These are phyloP conservation scores for Pleurotus salmoneostramineus DNA, from an alignment of 768 basidiomycete species.

Conservation along the genomic window DNA sequence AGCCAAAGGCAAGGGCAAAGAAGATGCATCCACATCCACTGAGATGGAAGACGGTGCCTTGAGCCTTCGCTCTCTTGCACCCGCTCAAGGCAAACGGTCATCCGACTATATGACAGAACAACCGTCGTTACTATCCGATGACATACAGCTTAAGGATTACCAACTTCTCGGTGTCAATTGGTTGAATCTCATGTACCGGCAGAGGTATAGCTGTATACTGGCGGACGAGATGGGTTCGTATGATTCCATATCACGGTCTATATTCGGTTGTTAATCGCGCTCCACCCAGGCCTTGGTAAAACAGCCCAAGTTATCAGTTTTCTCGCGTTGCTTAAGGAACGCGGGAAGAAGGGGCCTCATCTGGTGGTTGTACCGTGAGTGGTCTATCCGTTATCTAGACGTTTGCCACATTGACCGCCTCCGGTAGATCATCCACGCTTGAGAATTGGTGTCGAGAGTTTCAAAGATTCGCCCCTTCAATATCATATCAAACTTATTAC, in stretches of 20 bases:
- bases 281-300: slow-evolving; percentile 84
- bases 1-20: slow-evolving; percentile 36
- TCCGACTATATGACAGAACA: slow-evolving; percentile 73
- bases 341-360: slow-evolving; percentile 78
- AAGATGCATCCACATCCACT: slow-evolving; percentile 18
- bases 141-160: slow-evolving; percentile 88
- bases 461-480: slow-evolving; percentile 79
- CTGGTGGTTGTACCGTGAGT: slow-evolving; percentile 92
- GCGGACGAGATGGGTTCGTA: slow-evolving; percentile 97
- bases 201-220: slow-evolving; percentile 86
- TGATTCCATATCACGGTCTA: slow-evolving; percentile 4
- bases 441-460: slow-evolving; percentile 99
- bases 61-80: slow-evolving; percentile 44
- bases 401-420: too few species aligned
- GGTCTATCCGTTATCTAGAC: too few species aligned
- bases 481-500: slow-evolving; percentile 90
- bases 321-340: slow-evolving; percentile 83
- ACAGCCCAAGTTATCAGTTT: slow-evolving; percentile 99
- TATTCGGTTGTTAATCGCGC: slow-evolving; percentile 8
- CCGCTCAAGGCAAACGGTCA: slow-evolving; percentile 34
- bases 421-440: slow-evolving; percentile 80
- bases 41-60: slow-evolving; percentile 61
- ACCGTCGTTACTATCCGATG: slow-evolving; percentile 61
- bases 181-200: slow-evolving; percentile 83
- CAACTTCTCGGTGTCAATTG: slow-evolving; percentile 98